Conservation (phyloP, 805 yeast species). For the Zygosaccharomyces kombuchaensis region DNA sequence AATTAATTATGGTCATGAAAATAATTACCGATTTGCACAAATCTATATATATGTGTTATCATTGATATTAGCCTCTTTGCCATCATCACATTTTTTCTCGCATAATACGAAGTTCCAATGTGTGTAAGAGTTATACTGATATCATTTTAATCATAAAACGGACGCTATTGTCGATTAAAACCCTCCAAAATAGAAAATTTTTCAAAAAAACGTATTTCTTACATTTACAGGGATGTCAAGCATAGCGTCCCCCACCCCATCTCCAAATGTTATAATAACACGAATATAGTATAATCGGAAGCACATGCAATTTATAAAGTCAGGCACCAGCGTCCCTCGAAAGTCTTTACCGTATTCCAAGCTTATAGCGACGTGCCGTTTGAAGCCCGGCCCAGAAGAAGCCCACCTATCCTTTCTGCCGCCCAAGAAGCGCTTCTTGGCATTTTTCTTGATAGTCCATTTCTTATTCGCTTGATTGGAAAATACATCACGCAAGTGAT, state of each 20-base stretch:
- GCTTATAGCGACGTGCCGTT: conserved; percentile 9
- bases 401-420: not conserved
- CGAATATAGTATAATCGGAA: conserved; percentile 45
- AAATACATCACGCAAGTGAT: not conserved
- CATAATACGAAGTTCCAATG: too few species aligned
- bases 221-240: conserved; percentile 17
- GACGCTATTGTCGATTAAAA: too few species aligned
- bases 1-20: too few species aligned
- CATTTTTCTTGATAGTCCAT: too few species aligned
- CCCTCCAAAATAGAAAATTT: not conserved
- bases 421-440: too few species aligned
- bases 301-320: conserved; percentile 45
- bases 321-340: conserved; percentile 42
- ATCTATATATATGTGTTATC: too few species aligned
- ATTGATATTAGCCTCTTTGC: too few species aligned
- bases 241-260: conserved; percentile 11
- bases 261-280: conserved; percentile 35
- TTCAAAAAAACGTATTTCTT: not conserved
- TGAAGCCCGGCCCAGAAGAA: not conserved
- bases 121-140: too few species aligned
- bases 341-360: conserved; percentile 27
- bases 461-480: conserved; percentile 5
- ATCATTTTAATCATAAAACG: too few species aligned
- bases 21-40: too few species aligned
- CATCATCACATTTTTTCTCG: too few species aligned